Percentiles rank a stretch among this genome's conserved stretches.
Evolutionary conservation across 176 grass and related monocot species (phyloP).

Genomic region (Musa schizocarpa): DNA sequence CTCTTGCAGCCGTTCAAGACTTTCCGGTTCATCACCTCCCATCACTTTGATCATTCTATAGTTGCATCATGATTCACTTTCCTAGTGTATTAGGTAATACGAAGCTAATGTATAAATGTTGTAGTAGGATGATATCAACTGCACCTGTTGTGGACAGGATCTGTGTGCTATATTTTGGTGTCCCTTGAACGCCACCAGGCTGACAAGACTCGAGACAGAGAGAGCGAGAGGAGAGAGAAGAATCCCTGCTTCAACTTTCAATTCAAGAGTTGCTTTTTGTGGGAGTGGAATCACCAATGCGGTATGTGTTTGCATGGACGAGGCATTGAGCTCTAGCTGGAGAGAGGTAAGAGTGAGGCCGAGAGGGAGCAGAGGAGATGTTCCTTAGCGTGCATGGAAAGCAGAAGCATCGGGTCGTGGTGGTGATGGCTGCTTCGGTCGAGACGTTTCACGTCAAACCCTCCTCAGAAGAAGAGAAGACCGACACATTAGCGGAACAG

Average conservation of each 20-base stretch:
- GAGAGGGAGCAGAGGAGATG: not conserved
- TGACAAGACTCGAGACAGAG: not conserved
- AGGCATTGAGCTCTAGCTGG: not conserved
- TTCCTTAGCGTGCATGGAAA: not conserved
- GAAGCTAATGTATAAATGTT: no score
- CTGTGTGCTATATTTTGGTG: no score
- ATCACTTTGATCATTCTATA: no score
- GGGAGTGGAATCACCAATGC: not conserved
- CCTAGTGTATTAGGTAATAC: no score
- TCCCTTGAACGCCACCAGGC: no score
- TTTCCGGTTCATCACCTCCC: no score
- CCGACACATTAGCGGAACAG: constrained; percentile 13
- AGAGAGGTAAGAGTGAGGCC: not conserved
- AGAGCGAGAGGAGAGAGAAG: not conserved
- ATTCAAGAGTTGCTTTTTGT: not conserved
- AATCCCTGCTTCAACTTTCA: not conserved
- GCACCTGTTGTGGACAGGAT: no score
- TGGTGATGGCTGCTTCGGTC: not conserved
- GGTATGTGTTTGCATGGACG: not conserved
- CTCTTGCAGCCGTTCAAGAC: no score
- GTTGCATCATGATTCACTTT: no score
- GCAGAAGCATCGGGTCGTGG: not conserved
- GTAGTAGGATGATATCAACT: no score
- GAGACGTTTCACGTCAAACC: not conserved
- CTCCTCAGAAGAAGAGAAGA: constrained; percentile 2